Percentiles rank a stretch among this genome's conserved stretches.
These are phyloP conservation scores for Pleurotus citrinopileatus DNA, from an alignment of 768 basidiomycete species.

Conservation along the genomic window DNA sequence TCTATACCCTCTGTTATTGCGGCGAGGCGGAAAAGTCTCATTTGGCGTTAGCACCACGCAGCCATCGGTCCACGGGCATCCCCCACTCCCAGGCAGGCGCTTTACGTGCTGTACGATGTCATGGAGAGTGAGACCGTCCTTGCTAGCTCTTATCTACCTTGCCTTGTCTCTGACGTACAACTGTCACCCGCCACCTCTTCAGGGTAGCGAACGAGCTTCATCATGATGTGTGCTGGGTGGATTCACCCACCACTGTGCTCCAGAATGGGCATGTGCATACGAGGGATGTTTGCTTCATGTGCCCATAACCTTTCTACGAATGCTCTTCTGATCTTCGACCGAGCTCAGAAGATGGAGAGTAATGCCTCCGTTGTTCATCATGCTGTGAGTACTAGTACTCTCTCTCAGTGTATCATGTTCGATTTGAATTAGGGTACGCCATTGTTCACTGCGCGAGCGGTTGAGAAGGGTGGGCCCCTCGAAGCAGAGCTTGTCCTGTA, in stretches of 20 bases:
- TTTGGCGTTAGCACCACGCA: neutral
- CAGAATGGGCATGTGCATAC: neutral
- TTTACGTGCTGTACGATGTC: neutral
- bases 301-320: neutral
- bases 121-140: neutral
- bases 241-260: neutral
- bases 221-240: neutral
- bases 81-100: neutral
- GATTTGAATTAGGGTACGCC: neutral
- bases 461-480: neutral
- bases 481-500: neutral
- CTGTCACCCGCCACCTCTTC: neutral
- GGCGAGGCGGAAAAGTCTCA: too few species aligned
- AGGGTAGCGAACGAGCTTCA: neutral
- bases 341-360: neutral
- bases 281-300: neutral
- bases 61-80: neutral
- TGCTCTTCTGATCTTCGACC: neutral
- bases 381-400: neutral
- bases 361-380: neutral
- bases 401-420: neutral
- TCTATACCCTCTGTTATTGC: too few species aligned
- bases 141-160: too few species aligned
- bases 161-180: neutral
- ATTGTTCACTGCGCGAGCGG: neutral